Base-by-base conservation (phyloP, 2,329 filamentous ascomycete genomes). In the Diplocarpon mali region DNA sequence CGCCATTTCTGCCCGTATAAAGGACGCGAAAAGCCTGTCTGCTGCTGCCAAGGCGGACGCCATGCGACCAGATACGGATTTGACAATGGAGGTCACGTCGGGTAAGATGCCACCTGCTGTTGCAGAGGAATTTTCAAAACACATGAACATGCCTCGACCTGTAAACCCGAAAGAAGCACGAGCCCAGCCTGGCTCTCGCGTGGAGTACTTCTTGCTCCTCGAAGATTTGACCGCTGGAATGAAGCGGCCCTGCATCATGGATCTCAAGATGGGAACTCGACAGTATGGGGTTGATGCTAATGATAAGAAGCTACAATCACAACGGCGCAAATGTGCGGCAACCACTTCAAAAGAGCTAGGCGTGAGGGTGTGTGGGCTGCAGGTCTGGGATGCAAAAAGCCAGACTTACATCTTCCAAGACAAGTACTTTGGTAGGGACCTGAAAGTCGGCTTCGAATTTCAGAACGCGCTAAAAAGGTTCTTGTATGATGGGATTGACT, bases 221-320 rank as follows among this genome's bases (percentile, higher is more conserved):
- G 92, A 98, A 64, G 92, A 98, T 62, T 73, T 98, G 38, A 98
- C 92, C 1, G 85, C 90, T 2, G 90, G 90, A 29, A 96, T 98
- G 92, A 89, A 87, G 61, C 80, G 85, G 40, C 92, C 92, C 5
- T 96, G 92, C 65, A 94, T 98, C 48, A 83, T 98, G 64, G 92
- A 98, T 61, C 71, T 98, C 50, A 98, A 98, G 63, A 98, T 98
- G 92, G 92, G 92, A 15, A 98, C 92, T 7, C 81, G 92, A 2
- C 92, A 98, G 61, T 96, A 95, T 62, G 92, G 92, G 7, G 79
- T 96, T 11, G 89, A 96, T 55, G 92, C 92, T 2, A 80, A 76
- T 42, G 80, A 87, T 35, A 94, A 94, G 69, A 98, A 98, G 64
- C 85, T 89, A 59, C 80, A 83, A 48, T 96, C 92, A 0, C 92